Conservation (phyloP, 352 stramenopile species). For the Globisporangium iwayamae region DNA sequence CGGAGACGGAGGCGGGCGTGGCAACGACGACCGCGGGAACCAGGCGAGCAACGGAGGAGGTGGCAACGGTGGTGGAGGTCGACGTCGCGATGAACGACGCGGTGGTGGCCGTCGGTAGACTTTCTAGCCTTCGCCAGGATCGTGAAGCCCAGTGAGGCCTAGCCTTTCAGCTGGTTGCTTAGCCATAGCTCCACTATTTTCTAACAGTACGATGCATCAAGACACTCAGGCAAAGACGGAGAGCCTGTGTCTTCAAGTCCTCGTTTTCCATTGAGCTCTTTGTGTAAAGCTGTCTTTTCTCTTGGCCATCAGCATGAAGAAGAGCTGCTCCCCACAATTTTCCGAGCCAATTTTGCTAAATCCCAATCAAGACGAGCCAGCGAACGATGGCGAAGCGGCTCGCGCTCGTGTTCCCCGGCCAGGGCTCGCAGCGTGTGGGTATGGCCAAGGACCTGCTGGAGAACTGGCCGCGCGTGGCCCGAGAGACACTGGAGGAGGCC, state of each 20-base stretch:
- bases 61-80: conserved; percentile 19
- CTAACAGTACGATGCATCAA: conserved; percentile 5
- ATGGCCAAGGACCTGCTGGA: conserved; percentile 74
- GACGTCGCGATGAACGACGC: conserved; percentile 26
- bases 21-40: conserved; percentile 6
- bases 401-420: conserved; percentile 80
- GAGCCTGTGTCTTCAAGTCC: neutral
- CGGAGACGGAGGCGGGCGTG: conserved; percentile 13
- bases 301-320: conserved; percentile 2
- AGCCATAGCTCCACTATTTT: neutral
- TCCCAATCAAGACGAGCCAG: neutral
- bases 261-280: neutral
- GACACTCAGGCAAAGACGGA: neutral
- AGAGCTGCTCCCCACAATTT: neutral
- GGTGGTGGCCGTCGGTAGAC: conserved; percentile 47
- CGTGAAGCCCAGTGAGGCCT: neutral
- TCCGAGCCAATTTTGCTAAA: neutral
- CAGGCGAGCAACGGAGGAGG: conserved; percentile 15
- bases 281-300: conserved; percentile 1
- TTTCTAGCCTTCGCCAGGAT: neutral
- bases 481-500: conserved; percentile 68
- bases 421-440: conserved; percentile 79
- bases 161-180: neutral
- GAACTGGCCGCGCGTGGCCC: conserved; percentile 56
- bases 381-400: conserved; percentile 26